Base-by-base conservation (phyloP, 139 green algal genomes). In the Edaphochlamys debaryana region DNA sequence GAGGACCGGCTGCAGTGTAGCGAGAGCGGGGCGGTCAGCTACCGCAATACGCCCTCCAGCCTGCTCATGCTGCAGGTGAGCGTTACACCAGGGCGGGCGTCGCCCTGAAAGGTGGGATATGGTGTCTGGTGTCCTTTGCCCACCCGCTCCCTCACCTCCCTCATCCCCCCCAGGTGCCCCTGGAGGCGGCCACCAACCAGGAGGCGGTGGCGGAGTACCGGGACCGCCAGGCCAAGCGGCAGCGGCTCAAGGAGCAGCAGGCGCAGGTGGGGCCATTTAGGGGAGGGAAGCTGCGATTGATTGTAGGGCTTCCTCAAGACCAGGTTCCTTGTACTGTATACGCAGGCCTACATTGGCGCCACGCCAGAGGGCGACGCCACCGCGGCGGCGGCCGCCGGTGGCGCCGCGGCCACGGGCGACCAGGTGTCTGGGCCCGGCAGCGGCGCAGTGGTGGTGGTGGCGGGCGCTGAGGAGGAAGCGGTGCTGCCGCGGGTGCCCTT, bases 121-220 rank as follows among this genome's bases (percentile, higher is more conserved):
- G n/a, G n/a, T n/a, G n/a, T n/a, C n/a, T n/a, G n/a, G n/a, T n/a
- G n/a, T n/a, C n/a, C n/a, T n/a, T n/a, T n/a, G n/a, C n/a, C n/a
- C n/a, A n/a, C n/a, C n/a, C n/a, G n/a, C n/a, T n/a, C n/a, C n/a
- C n/a, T n/a, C n/a, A n/a, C n/a, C n/a, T n/a, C 72, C 74, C 23
- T 38, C 80, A 98, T 34, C 73, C 80, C 20, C 86, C 99, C 23
- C 56, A 94, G 73, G 97, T 99, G 37, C 96, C 97, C 0, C 80
- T 98, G 17, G 95, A 98, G 40, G 92, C 90, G 2, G 97, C 97
- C 15, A 92, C 88, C 41, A 99, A 99, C 90, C 84, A 85, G 41
- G 88, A 85, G 15, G 93, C 95, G 67, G 86, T 97, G 45, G 86
- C 92, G 8, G 87, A 85, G 11, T 96, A 91, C 84, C 77, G 93